Evolutionary conservation across 306 rosid species (phyloP), one percentile per base, ranked within the genome.

Genomic region (Vigna angularis): DNA sequence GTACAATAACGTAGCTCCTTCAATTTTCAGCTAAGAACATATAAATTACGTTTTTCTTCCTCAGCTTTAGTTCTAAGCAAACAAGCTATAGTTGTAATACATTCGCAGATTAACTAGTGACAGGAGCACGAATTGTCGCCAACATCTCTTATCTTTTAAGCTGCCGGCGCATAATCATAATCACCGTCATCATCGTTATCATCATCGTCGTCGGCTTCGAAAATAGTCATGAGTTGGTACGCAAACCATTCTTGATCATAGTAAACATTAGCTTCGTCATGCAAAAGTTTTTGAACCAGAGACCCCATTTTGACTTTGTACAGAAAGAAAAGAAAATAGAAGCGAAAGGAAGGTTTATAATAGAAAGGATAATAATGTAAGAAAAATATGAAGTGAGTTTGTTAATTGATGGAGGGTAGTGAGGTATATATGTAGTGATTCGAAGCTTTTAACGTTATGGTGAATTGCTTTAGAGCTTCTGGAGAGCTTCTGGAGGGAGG

Each of bases 81-180:
- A 15, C 65, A 34, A 18, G 22, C 34, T 70, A 30, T 63, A 63
- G 62, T 50, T 70, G 34, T 17, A 17, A 17, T 30, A 30, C 51
- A 52, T 28, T 9, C 18, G 7, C 17, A 70, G 42, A 49, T 36
- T 20, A 53, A n/a, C 32, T 53, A 3, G 22, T 53, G 20, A 55
- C 15, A 0, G 38, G 30, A n/a, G 16, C 70, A 9, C 11, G 69
- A n/a, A 52, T 20, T 49, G 36, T 15, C 55, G 26, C 14, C 12
- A 28, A 22, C 58, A 28, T 57, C 44, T 47, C 30, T 16, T 63
- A 44, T 64, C 56, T 45, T 70, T 72, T 65, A 77, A 42, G 82
- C 82, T 24, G 86, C 86, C 0, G 79, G 76, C 36, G 79, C 82
- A 6, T 82, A 77, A 56, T 77, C 86, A 9, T 77, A 66, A 15